Evolutionary conservation across 108 stramenopile species (phyloP), one percentile per base, ranked within the genome.

Genomic region (Pseudonitzschia delicatissima): DNA sequence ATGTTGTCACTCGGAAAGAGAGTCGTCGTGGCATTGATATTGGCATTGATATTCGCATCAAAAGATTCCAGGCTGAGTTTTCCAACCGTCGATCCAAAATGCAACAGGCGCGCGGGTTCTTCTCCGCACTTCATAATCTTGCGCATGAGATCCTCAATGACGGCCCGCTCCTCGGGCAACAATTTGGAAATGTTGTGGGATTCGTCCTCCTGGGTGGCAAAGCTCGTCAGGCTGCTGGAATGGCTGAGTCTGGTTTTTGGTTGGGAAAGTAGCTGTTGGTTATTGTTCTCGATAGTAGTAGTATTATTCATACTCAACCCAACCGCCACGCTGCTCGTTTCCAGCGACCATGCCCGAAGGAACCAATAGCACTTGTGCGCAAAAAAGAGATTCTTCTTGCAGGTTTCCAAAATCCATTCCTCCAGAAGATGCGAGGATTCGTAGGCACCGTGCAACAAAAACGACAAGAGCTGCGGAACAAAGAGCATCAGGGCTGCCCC

Each of bases 361-460:
- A 91, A 91, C 93, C 93, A 94, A 63, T 84, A 94, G 59, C 90
- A 91, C 45, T 85, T 77, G 66, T 94, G 93, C 8, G 90, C 88
- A 81, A 94, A 94, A 59, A 82, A 79, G 5, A 91, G 42, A 67
- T 94, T 82, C 45, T 58, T 44, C 3, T 63, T 48, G 51, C 93
- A 94, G 34, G 77, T 84, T 5, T 85, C 74, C 48, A 94, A 67
- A n/a, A 94, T 83, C 88, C 90, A 94, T 25, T 77, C 72, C 66
- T 94, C 93, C 34, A 94, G 59, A 58, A 78, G 64, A 7, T 73
- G 64, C 18, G 90, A 82, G 18, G 83, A 80, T 23, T 87, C 75
- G 58, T 77, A 88, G 21, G 93, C 93, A 13, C 88, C 88, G 72
- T 94, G 88, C n/a, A 94, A 65, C 36, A 94, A 69, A 66, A 94